Conservation (phyloP, 257 asterid species). For the Misopates orontium region DNA sequence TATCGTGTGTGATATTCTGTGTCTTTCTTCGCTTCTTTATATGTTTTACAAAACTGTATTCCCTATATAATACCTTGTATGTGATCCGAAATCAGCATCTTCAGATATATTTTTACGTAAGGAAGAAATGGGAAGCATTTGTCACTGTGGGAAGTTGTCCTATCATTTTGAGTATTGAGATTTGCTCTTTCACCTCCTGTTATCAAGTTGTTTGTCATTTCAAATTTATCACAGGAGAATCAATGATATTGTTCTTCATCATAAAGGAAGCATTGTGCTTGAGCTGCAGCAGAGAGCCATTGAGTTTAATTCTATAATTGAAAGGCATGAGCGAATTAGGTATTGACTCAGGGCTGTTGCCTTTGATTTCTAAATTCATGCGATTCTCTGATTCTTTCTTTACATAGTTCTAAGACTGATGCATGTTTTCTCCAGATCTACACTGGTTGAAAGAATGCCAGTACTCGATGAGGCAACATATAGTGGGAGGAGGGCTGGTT, state of each 20-base stretch:
- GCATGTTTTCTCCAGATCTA: constrained; percentile 54
- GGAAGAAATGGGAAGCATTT: background rate
- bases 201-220: constrained; percentile 21
- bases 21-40: background rate
- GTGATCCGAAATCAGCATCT: constrained; percentile 8
- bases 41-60: constrained; percentile 23
- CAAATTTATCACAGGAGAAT: constrained; percentile 62
- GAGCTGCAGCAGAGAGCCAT: constrained; percentile 99
- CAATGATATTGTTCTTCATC: constrained; percentile 56
- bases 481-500: constrained; percentile 83
- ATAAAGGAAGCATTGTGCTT: constrained; percentile 87
- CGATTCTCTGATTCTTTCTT: constrained; percentile 22
- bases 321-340: constrained; percentile 82
- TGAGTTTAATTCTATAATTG: constrained; percentile 80
- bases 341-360: constrained; percentile 25
- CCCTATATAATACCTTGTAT: constrained; percentile 11
- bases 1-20: background rate
- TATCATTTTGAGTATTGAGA: background rate
- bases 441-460: constrained; percentile 94
- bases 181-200: constrained; percentile 19
- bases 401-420: constrained; percentile 19
- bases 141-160: no score
- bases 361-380: constrained; percentile 17
- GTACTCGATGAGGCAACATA: constrained; percentile 88
- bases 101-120: constrained; percentile 16